A percentile compares a stretch with the other conserved stretches of the same genome.
Conservation (phyloP, 2,329 filamentous ascomycete genomes). For the Neurospora crassa region DNA sequence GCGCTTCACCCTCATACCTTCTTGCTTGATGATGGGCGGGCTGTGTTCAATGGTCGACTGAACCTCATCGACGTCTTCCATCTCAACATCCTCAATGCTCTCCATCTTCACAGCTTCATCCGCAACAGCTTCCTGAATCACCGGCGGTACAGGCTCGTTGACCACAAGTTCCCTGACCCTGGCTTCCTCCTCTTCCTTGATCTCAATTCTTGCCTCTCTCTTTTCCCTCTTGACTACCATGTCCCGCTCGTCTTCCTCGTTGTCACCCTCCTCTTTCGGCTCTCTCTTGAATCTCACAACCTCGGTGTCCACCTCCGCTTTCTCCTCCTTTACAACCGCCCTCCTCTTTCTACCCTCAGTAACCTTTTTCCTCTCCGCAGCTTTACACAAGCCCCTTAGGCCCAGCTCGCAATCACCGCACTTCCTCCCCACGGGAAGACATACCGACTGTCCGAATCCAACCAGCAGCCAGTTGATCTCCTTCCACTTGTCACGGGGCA, state of each 20-base stretch:
- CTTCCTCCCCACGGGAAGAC: constrained; percentile 65
- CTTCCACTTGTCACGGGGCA: constrained; percentile 77
- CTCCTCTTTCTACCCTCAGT: constrained; percentile 44
- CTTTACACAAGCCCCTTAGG: constrained; percentile 63
- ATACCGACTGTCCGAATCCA: constrained; percentile 79
- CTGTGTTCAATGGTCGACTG: neutral
- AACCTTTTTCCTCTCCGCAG: constrained; percentile 57
- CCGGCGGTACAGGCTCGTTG: constrained; percentile 3
- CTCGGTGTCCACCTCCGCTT: constrained; percentile 19
- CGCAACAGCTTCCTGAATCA: neutral
- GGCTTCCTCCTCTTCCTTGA: constrained; percentile 1
- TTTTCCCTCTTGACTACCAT: constrained; percentile 8
- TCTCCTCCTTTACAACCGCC: constrained; percentile 21
- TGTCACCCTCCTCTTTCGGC: constrained; percentile 8
- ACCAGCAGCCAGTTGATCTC: constrained; percentile 88
- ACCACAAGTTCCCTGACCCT: neutral
- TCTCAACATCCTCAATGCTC: constrained; percentile 11
- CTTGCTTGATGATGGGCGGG: constrained; percentile 7
- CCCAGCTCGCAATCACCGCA: constrained; percentile 85
- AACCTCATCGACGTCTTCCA: constrained; percentile 16
- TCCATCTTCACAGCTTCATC: constrained; percentile 8
- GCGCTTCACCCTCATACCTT: neutral
- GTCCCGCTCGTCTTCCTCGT: neutral
- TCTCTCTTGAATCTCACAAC: constrained; percentile 15
- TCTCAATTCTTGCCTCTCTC: constrained; percentile 2